Evolutionary conservation across 257 asterid genomes (phyloP).

Genomic region (Salvia splendens): DNA sequence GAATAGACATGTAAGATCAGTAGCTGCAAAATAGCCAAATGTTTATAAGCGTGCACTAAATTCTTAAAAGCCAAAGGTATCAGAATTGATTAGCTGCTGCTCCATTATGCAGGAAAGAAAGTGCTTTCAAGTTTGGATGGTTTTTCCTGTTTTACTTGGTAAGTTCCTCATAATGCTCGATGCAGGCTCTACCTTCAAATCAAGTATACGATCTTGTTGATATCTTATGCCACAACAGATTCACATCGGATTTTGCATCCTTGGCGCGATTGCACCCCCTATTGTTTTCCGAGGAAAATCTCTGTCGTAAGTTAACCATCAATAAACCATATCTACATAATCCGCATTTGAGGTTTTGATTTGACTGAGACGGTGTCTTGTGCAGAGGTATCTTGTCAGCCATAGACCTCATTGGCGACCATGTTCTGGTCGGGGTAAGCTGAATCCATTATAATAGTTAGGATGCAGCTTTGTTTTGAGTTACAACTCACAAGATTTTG

Average conservation of each 20-base stretch:
- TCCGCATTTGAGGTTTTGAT: background rate
- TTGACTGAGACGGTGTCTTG: slow-evolving; percentile 26
- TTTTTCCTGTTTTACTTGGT: slow-evolving; percentile 91
- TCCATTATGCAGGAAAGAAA: slow-evolving; percentile 64
- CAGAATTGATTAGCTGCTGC: background rate
- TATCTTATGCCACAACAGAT: slow-evolving; percentile 50
- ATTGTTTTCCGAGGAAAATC: slow-evolving; percentile 88
- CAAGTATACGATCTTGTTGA: slow-evolving; percentile 7
- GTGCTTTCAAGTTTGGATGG: slow-evolving; percentile 88
- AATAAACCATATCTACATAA: background rate
- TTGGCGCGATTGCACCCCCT: slow-evolving; percentile 96
- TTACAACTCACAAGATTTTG: background rate
- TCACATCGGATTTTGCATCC: slow-evolving; percentile 77
- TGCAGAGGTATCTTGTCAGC: slow-evolving; percentile 96
- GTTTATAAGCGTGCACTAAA: slow-evolving; percentile 1
- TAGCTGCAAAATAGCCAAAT: background rate
- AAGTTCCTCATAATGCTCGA: slow-evolving; percentile 29
- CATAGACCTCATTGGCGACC: slow-evolving; percentile 71
- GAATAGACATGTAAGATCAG: background rate
- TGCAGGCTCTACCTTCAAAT: slow-evolving; percentile 4
- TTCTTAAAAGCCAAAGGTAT: background rate
- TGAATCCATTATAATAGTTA: background rate
- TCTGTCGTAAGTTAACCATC: slow-evolving; percentile 62
- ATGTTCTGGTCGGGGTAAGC: slow-evolving; percentile 86
- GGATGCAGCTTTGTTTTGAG: background rate